Conservation (phyloP, 2,329 filamentous ascomycete species). For the Remersonia thermophila region DNA sequence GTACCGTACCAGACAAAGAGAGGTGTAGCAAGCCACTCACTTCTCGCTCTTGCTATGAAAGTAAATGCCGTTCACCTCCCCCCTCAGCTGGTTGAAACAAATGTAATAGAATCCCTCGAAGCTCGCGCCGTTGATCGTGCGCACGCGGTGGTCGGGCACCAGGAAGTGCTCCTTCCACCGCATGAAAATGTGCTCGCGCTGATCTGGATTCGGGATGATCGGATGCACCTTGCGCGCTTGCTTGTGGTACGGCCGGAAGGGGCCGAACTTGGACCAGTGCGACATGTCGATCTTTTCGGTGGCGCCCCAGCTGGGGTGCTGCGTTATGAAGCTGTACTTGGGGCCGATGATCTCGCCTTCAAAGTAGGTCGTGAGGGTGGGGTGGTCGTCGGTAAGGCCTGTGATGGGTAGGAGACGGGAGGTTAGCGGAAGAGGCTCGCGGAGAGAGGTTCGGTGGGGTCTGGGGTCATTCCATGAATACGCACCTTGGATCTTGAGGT, state of each 20-base stretch:
- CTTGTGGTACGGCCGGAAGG: constrained; percentile 65
- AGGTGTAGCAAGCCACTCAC: constrained; percentile 55
- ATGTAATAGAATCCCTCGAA: constrained; percentile 99
- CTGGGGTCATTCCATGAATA: too few species aligned
- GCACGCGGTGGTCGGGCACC: constrained; percentile 85
- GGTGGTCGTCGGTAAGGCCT: constrained; percentile 92
- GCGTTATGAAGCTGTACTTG: constrained; percentile 87
- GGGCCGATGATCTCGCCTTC: constrained; percentile 95
- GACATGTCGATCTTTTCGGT: constrained; percentile 82
- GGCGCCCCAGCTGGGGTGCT: constrained; percentile 82
- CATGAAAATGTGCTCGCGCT: constrained; percentile 91
- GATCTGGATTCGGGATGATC: constrained; percentile 25
- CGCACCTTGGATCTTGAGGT: constrained; percentile 85
- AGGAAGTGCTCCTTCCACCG: constrained; percentile 98
- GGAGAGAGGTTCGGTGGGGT: too few species aligned
- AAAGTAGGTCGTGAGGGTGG: constrained; percentile 95
- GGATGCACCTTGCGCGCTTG: constrained; percentile 35
- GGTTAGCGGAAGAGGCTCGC: background rate
- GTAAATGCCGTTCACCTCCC: constrained; percentile 84
- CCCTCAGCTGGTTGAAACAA: constrained; percentile 87
- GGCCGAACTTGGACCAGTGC: constrained; percentile 84
- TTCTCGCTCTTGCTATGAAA: constrained; percentile 98
- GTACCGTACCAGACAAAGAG: too few species aligned
- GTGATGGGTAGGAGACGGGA: constrained; percentile 9
- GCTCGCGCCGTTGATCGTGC: constrained; percentile 83